Evolutionary conservation across 1,139 yeast genomes (phyloP), one percentile per base, ranked within the genome.

Genomic region (Hyphopichia pseudoburtonii): DNA sequence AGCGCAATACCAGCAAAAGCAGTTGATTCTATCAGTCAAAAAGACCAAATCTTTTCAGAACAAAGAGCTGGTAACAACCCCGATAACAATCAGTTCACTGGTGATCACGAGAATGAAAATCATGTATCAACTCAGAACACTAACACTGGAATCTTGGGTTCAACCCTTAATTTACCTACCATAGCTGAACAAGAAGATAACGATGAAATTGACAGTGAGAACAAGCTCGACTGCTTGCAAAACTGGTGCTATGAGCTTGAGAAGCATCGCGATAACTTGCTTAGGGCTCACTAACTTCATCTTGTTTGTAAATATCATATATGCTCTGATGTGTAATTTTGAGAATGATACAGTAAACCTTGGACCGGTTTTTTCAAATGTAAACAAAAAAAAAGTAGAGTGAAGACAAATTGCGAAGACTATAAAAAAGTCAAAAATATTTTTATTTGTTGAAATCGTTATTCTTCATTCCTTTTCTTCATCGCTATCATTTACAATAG

Each of bases 31-130:
- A 44, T 68, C 30, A 63, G 71, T 36, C 73, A 71, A 34, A 68
- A 64, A 39, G 75, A 70, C 34, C 70, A 66, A 42, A 58, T 69
- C 10, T 53, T 54, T 21, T 54, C 61, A 3, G 70, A 65, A 41
- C 72, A 66, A 37, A 52, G 63, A 39, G 57, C 62, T 5, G 69
- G 60, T 35, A 52, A 44, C 36, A 28, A 40, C 30, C 37, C 34
- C 17, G 35, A 32, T 8, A 29, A 33, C 3, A 38, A 28, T n/a
- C 36, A 41, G 28, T 18, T 31, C 6, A 12, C 21, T 6, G 36
- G 32, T 18, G 36, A 38, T 17, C 33, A 38, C 21, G 36, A 37
- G 29, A 32, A 30, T 12, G 39, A 36, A 12, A 14, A 27, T 18
- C 24, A 17, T 16, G 11, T 14, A 5, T 22, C 19, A 19, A n/a